phyloP scores from a whole-genome alignment of 768 basidiomycete species.

The Kwoniella heveanensis region DNA sequence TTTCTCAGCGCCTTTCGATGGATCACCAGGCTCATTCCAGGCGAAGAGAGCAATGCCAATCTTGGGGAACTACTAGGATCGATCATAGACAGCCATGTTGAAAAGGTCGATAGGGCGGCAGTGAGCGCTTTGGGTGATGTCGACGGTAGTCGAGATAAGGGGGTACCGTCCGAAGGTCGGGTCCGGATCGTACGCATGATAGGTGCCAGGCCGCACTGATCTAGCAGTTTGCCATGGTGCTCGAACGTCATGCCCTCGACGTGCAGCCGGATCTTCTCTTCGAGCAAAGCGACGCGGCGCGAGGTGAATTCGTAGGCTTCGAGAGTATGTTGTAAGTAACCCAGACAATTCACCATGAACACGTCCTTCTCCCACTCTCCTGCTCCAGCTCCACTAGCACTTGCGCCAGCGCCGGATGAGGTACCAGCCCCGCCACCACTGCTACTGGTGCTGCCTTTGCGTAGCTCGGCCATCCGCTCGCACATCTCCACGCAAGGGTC shows the following conservation, averaged over 20 bases:
- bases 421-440: conserved; percentile 57
- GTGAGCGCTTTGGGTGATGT: conserved; percentile 69
- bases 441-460: conserved; percentile 18
- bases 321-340: conserved; percentile 63
- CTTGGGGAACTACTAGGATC: conserved; percentile 76
- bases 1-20: conserved; percentile 74
- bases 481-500: conserved; percentile 83
- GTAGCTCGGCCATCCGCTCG: conserved; percentile 64
- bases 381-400: conserved; percentile 58
- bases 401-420: conserved; percentile 3
- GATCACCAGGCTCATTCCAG: conserved; percentile 67
- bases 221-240: conserved; percentile 61
- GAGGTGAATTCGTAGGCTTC: conserved; percentile 50
- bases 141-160: conserved; percentile 72
- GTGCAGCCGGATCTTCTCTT: conserved; percentile 65
- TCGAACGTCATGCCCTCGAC: conserved; percentile 71
- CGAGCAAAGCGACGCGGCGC: conserved; percentile 62
- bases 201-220: conserved; percentile 58
- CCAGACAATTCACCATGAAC: conserved; percentile 82
- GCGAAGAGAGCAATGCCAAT: conserved; percentile 71
- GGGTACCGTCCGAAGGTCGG: conserved; percentile 61
- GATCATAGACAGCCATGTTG: conserved; percentile 77
- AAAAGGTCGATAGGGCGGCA: conserved; percentile 66
- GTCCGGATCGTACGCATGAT: conserved; percentile 56
- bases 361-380: conserved; percentile 77